Base-by-base conservation (phyloP, 2,329 filamentous ascomycete genomes). In the Nemania diffusa region DNA sequence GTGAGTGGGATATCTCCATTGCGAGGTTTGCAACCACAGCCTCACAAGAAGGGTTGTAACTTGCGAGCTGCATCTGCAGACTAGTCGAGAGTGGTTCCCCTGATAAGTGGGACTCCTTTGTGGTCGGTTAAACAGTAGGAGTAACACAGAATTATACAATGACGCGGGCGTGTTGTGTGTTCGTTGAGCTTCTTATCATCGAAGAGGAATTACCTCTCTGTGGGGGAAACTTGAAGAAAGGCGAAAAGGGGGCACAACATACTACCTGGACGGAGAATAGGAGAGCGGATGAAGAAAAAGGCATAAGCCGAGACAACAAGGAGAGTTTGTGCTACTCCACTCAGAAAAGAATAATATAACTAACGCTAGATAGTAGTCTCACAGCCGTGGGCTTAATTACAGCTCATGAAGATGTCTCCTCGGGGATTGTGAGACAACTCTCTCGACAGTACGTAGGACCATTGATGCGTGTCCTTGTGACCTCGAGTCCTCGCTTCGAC, bases 371-470 rank as follows among this genome's bases (percentile, higher is more conserved):
- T 37, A 34, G 48, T n/a, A 40, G 56, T 42, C 44, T 32, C 44
- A 40, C 27, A 50, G 32, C 44, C 20, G n/a, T 37, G 13, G 46
- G 44, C 37, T 50, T 15, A 34, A 34, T 6, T 17, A 20, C 24
- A 22, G 5, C 29, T 37, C 11, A 5, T 9, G 8, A n/a, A 53
- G 11, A 60, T 64, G 56, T 44, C 37, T 24, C 15, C 50, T 60
- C 3, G 50, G 5, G 27, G 27, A 61, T 20, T 56, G 50, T 8
- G 42, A 61, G 44, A 44, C 26, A n/a, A 32, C 51, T 20, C 40
- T 52, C 34, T 57, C 42, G 24, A 65, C 44, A 26, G 24, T 57
- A 22, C 51, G 57, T 20, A 42, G 20, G 20, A 61, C n/a, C 32
- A 51, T 52, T 7, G 22, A 17, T 8, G 32, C 50, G 32, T 57